Evolutionary conservation across 2,329 filamentous ascomycete genomes (phyloP), one percentile per base, ranked within the genome.

Genomic region (Pochonia chlamydosporia): DNA sequence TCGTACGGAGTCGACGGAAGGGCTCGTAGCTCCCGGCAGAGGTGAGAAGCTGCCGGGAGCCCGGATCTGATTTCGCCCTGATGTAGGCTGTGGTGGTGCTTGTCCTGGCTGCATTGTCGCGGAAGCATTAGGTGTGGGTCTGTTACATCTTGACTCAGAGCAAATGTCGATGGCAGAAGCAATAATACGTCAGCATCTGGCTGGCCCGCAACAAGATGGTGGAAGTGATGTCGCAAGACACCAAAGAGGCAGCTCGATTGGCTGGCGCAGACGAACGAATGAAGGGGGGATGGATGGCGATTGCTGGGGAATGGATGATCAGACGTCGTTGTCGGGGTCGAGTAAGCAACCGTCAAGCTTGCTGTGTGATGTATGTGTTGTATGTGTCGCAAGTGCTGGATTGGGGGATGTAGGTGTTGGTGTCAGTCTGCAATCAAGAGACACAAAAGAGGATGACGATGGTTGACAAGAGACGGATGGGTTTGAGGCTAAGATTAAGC

Each of bases 1-100:
- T 47, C 50, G 54, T 53, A 57, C 43, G 36, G 64, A 49, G 42
- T 61, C 54, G 49, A 62, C 54, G 3, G 57, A 53, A 26, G 62
- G 58, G 10, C 55, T 59, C 40, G 60, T 56, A 40, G 60, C 55
- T 43, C 56, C 59, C 37, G 74, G 67, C 52, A 79, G 63, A 50
- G 78, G 73, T 50, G 76, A 75, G 67, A 81, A 81, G 69, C 75
- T 78, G 52, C 77, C 76, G 24, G 75, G 75, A 50, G 71, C 73
- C 52, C 74, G 69, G 40, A 70, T 66, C 44, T 64, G 63, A 49
- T 71, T 69, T 56, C 71, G 68, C 56, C 49, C 49, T 25, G 49
- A 43, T 20, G 51, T 35, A 20, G 48, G 39, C 24, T 49, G 45
- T 30, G 50, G 39, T 30, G 49, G 45, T 39, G 52, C 45, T 47